Percentiles rank a stretch among this genome's conserved stretches.
Conservation (phyloP, 1,284 basidiomycete species). For the Earliella scabrosa region DNA sequence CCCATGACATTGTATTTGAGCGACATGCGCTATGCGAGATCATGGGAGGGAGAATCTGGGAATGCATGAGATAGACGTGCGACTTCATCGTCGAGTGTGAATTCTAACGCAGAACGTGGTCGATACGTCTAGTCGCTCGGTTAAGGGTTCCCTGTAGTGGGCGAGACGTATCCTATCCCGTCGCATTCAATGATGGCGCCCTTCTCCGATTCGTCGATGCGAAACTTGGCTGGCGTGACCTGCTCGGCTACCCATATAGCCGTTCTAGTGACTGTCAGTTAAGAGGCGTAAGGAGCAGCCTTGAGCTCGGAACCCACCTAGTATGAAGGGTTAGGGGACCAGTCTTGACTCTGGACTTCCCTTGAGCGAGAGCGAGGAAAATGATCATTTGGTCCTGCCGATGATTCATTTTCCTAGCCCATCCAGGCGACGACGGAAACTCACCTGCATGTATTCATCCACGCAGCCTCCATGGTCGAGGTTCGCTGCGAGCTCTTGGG, state of each 20-base stretch:
- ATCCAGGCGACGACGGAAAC: too few species aligned
- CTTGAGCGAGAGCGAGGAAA: conserved; percentile 71
- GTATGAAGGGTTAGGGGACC: conserved; percentile 69
- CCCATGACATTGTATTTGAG: too few species aligned
- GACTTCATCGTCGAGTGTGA: too few species aligned
- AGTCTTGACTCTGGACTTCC: conserved; percentile 56
- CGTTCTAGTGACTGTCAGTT: conserved; percentile 52
- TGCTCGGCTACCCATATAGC: conserved; percentile 74
- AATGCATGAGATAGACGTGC: too few species aligned
- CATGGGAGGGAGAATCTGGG: too few species aligned
- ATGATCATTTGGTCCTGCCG: conserved; percentile 76
- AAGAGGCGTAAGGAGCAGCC: background rate
- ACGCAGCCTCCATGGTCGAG: conserved; percentile 66
- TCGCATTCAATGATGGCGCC: conserved; percentile 22
- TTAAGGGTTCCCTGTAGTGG: background rate
- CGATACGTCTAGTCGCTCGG: too few species aligned
- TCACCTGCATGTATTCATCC: conserved; percentile 63
- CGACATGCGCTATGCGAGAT: too few species aligned
- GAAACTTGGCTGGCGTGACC: conserved; percentile 66
- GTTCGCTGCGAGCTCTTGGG: conserved; percentile 55
- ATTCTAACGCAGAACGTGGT: too few species aligned
- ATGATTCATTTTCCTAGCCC: too few species aligned
- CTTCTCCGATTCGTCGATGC: conserved; percentile 40
- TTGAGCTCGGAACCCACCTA: background rate
- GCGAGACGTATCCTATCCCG: conserved; percentile 18